Evolutionary conservation across 176 grass and related monocot genomes (phyloP), one percentile per base, ranked within the genome.

Genomic region (Rhynchospora pubera): DNA sequence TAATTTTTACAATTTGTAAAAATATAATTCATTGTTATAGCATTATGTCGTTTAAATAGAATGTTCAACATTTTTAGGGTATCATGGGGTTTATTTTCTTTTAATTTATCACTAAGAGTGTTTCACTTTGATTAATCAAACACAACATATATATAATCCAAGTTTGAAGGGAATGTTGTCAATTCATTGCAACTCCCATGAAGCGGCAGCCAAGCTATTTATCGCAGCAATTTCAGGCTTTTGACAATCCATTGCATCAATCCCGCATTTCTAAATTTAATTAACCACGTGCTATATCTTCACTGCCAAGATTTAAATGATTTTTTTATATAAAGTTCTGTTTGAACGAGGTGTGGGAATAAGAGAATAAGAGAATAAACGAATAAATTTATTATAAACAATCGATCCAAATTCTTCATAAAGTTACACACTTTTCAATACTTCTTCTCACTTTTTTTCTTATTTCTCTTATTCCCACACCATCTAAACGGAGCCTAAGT

Each of bases 151-250:
- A n/a, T 30, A 13, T 55, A 76, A 22, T 30, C 72, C 48, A 55
- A 76, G 53, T 53, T 53, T 55, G 23, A 76, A 55, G 72, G 48
- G 53, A 53, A 30, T 55, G 13, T 55, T 76, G 13, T 76, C 52
- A 22, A 13, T 76, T 76, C 72, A 48, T 76, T 15, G 12, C 72
- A 76, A 53, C 48, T 76, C 72, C 48, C 47, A 76, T 15, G 21
- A 53, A 76, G 13, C 22, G 23, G 71, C 71, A 75, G 19, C 45
- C 19, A 23, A 48, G 70, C 70, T 75, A 75, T 75, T 75, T 30
- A 26, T 53, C 47, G 47, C 71, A 75, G 13, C 72, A 55, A 53
- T 55, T 76, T 76, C 47, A 55, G 48, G 72, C 72, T 76, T 76
- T 75, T 75, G 11, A 15, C 46, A 50, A 75, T 53, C 1, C 71